Base-by-base conservation (phyloP, 2,329 filamentous ascomycete species). In the Geosmithia putterillii region DNA sequence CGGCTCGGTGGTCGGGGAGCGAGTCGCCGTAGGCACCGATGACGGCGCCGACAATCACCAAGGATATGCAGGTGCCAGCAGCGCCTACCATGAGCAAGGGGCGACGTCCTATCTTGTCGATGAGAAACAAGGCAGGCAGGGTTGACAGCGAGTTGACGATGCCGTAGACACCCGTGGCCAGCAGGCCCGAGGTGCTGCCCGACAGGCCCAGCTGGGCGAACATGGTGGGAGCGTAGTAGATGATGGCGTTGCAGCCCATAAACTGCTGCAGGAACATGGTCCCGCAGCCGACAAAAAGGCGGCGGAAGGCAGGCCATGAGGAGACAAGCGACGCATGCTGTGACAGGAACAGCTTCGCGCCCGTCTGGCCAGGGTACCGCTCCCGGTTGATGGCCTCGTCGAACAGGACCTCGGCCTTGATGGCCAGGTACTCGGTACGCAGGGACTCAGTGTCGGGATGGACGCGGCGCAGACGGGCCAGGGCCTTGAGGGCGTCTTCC, bases 1-100 rank as follows among this genome's bases (percentile, higher is more conserved):
- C 66, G 2, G 60, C 55, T 15, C 60, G 52, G 37, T 65, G 48
- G 1, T 57, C 51, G 1, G 64, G 61, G 0, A 65, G 57, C 8
- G 48, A 44, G 7, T 52, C 44, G 35, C 68, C 69, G 45, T 68
- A 67, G 2, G 55, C 62, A 7, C 66, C 70, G 48, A 76, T 64
- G 19, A 73, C 59, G 4, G 61, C 68, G 18, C 69, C 73, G 14
- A 74, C 71, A 18, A 71, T 61, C 42, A 70, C 69, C 32, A 74
- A 69, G n/a, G 68, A 82, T 4, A 74, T 51, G n/a, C 66, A 74
- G 68, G 82, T 83, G 8, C 77, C 79, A 17, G 79, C 62, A 19
- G 69, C 76, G 50, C 80, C 81, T 21, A 68, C 63, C 48, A 83
- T 75, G 45, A 84, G 69, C 22, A 84, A 63, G 47, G 78, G 74